These are phyloP conservation scores for Vicia villosa DNA, from an alignment of 306 rosid species.

Conservation along the genomic window DNA sequence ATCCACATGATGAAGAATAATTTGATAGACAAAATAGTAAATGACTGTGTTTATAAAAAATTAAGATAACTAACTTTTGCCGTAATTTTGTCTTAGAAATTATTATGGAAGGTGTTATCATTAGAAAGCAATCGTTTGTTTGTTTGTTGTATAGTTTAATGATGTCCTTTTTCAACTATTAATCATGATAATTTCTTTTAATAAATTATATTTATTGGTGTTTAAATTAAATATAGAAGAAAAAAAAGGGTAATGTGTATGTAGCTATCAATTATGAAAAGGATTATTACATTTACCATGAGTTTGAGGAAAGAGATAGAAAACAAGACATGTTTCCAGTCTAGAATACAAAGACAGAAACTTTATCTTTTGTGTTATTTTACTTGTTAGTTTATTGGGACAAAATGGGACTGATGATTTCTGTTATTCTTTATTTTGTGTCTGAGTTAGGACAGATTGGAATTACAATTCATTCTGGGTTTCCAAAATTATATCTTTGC, in stretches of 20 bases:
- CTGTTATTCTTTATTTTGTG: slow-evolving; percentile 74
- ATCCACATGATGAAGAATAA: too few relatives aligned
- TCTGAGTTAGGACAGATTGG: slow-evolving; percentile 50
- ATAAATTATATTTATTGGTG: neutral
- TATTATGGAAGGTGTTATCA: neutral
- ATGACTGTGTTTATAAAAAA: neutral
- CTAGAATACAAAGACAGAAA: slow-evolving; percentile 92
- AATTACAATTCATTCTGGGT: slow-evolving; percentile 62
- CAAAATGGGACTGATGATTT: slow-evolving; percentile 60
- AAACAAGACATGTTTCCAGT: slow-evolving; percentile 75
- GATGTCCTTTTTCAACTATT: neutral
- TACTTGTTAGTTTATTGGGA: slow-evolving; percentile 55
- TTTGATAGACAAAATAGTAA: neutral
- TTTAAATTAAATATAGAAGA: neutral
- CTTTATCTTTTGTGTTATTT: slow-evolving; percentile 80
- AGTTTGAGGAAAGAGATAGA: slow-evolving; percentile 20
- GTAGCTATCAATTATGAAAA: slow-evolving; percentile 16
- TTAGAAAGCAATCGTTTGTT: slow-evolving; percentile 5
- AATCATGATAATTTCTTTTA: neutral
- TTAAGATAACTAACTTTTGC: neutral
- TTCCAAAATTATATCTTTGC: slow-evolving; percentile 57
- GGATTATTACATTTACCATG: neutral
- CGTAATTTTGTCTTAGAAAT: neutral
- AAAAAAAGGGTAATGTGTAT: neutral
- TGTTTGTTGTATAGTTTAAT: neutral